Percentiles rank a stretch among this genome's conserved stretches.
phyloP scores from a whole-genome alignment of 306 rosid genomes.

The Trifolium fragiferum region DNA sequence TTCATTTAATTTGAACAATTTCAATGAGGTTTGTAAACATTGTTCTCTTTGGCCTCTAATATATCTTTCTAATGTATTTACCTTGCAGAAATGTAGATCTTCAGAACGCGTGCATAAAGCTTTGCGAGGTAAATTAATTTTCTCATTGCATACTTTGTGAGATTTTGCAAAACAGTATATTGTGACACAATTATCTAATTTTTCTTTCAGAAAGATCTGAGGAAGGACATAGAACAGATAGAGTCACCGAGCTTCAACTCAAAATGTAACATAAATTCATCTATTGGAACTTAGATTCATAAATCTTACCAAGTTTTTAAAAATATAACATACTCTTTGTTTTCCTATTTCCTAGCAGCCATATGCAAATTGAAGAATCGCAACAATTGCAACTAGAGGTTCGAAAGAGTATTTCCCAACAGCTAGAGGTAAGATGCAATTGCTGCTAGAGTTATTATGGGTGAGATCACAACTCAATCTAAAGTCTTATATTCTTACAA shows the following conservation, averaged over 20 bases:
- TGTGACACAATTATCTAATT: not conserved
- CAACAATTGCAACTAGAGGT: conserved; percentile 48
- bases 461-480: not conserved
- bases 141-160: conserved; percentile 1
- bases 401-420: conserved; percentile 46
- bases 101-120: conserved; percentile 37
- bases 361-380: conserved; percentile 53
- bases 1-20: not conserved
- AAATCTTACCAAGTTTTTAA: not conserved
- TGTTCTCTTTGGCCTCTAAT: not conserved
- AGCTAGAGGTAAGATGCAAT: conserved; percentile 45
- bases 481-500: not conserved
- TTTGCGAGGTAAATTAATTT: conserved; percentile 44
- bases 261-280: conserved; percentile 45
- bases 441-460: not conserved
- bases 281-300: not conserved
- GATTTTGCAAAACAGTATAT: not conserved
- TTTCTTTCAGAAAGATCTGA: conserved; percentile 42
- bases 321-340: not conserved
- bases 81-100: conserved; percentile 55
- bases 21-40: conserved; percentile 9
- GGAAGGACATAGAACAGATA: conserved; percentile 41
- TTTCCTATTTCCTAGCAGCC: conserved; percentile 36
- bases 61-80: conserved; percentile 6
- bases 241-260: conserved; percentile 45